Evolutionary conservation across 75 land plant species (phyloP), one percentile per base, ranked within the genome.

Genomic region (Ceratopteris richardii): DNA sequence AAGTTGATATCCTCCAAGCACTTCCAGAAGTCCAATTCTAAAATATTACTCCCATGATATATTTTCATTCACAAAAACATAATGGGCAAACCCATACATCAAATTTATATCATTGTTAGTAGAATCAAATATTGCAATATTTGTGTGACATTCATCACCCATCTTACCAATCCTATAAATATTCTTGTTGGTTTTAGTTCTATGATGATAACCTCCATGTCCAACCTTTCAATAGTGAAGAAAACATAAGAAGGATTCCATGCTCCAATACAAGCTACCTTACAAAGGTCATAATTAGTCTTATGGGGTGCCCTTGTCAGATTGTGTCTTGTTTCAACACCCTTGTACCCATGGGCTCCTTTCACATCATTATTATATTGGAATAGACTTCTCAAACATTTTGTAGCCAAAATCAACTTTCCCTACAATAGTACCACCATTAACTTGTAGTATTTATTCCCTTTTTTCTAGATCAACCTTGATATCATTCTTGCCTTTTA

Each of bases 241-340:
- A 90, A 89, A 36, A 89, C 95, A 60, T 90, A 78, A 20, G 95
- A 90, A 24, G 95, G 95, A 60, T 87, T 87, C 92, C 93, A 88
- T 0, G 93, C 93, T 54, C 93, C 88, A 66, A 88, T 88, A 77
- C 88, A 88, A 31, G 93, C 84, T 1, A 88, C 93, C 69, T 88
- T 88, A 18, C 93, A 73, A 0, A 88, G 84, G 19, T 88, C 88
- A 17, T 84, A 60, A 57, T 79, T 78, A 1, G 88, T 83, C 72
- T 88, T 88, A 30, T 84, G 73, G 11, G 92, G 92, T 0, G 83
- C 80, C 17, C 93, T 72, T 10, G 93, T 88, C 19, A 87, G 87
- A 58, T 83, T 84, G 87, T 87, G 83, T 51, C 95, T 77, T 10
- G 95, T 89, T 27, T 86, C 96, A 33, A 90, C 96, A 65, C 96